These are phyloP conservation scores for Chrysanthemum makinoi DNA, from an alignment of 129 eudicot genomes.

Conservation along the genomic window DNA sequence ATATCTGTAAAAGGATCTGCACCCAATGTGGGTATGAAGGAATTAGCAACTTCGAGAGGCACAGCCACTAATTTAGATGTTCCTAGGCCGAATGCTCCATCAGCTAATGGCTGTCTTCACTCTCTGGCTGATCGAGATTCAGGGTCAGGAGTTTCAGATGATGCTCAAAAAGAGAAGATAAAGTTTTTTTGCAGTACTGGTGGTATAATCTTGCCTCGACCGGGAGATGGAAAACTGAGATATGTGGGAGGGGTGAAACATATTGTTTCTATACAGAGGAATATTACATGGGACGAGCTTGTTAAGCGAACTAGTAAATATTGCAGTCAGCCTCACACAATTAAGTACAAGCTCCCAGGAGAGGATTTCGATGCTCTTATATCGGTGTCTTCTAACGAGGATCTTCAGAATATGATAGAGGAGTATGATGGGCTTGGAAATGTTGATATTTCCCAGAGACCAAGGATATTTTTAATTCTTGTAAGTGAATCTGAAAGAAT, in stretches of 20 bases:
- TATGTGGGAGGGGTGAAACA: conserved; percentile 16
- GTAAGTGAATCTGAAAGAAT: conserved; percentile 10
- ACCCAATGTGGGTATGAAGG: too few relatives aligned
- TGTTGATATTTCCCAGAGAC: conserved; percentile 5
- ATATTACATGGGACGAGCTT: conserved; percentile 2
- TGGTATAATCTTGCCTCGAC: conserved; percentile 16
- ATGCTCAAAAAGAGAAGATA: conserved; percentile 27
- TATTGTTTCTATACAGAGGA: conserved; percentile 15
- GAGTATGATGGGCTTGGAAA: conserved; percentile 4
- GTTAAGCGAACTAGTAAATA: conserved; percentile 2
- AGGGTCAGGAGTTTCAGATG: conserved; percentile 34
- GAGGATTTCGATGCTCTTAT: conserved; percentile 21
- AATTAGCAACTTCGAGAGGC: too few relatives aligned
- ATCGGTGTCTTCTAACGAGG: conserved; percentile 10
- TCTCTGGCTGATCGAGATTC: neutral
- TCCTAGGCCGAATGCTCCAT: conserved; percentile 33
- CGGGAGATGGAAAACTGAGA: conserved; percentile 21
- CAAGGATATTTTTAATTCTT: conserved; percentile 5
- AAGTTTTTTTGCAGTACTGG: conserved; percentile 18
- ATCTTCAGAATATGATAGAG: conserved; percentile 17
- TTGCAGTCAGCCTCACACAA: conserved; percentile 15
- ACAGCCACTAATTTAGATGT: neutral
- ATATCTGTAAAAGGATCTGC: conserved; percentile 48
- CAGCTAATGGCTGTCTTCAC: neutral
- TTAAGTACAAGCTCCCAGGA: conserved; percentile 18